These are phyloP conservation scores for Colletotrichum sp. DNA, from an alignment of 2,329 filamentous ascomycete genomes.

Conservation along the genomic window DNA sequence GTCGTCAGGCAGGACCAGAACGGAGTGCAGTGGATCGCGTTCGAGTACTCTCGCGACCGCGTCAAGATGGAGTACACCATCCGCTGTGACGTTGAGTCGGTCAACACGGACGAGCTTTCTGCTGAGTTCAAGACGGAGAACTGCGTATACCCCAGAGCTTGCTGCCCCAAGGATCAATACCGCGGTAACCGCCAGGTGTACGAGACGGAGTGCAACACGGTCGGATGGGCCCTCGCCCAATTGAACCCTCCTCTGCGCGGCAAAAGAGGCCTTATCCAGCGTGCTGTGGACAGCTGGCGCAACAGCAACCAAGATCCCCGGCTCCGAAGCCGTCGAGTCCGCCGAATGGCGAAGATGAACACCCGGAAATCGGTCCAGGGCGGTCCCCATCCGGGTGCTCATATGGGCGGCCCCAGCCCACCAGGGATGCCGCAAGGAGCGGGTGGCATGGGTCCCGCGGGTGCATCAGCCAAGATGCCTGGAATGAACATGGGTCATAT, in stretches of 20 bases:
- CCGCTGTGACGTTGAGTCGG: conserved; percentile 95
- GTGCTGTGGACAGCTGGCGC: conserved; percentile 97
- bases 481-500: conserved; percentile 71
- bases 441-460: conserved; percentile 65
- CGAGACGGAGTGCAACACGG: conserved; percentile 98
- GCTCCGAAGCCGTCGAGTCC: conserved; percentile 87
- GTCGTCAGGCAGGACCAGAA: conserved; percentile 95
- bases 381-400: conserved; percentile 60
- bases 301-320: conserved; percentile 98
- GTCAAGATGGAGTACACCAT: conserved; percentile 99
- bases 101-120: conserved; percentile 84
- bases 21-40: conserved; percentile 98
- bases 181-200: conserved; percentile 94
- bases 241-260: conserved; percentile 89
- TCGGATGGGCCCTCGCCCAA: conserved; percentile 98
- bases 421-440: conserved; percentile 67
- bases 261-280: conserved; percentile 94
- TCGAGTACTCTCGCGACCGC: conserved; percentile 94
- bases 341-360: conserved; percentile 95
- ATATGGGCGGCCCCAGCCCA: conserved; percentile 72
- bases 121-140: conserved; percentile 97
- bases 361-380: conserved; percentile 76
- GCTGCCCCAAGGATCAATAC: conserved; percentile 95
- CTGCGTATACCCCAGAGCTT: conserved; percentile 95
- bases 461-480: conserved; percentile 65